These are phyloP conservation scores for Sphenostylis stenocarpa DNA, from an alignment of 306 rosid genomes.

Conservation along the genomic window DNA sequence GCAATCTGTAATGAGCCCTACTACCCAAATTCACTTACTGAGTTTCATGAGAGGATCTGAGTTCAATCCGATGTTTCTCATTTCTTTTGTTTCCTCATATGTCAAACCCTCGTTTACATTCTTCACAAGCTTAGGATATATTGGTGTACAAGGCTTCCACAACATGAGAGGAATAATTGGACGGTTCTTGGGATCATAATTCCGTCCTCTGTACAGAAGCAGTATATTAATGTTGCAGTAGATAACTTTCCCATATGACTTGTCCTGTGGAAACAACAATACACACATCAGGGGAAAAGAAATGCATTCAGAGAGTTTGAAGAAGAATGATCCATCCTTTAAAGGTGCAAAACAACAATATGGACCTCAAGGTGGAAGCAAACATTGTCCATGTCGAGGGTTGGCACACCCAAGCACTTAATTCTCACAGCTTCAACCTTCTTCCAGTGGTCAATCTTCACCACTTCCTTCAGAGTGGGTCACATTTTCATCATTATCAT, in stretches of 20 bases:
- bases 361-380: conserved; percentile 93
- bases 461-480: too few species aligned
- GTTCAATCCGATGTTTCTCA: conserved; percentile 72
- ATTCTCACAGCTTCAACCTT: conserved; percentile 94
- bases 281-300: conserved; percentile 29
- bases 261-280: conserved; percentile 63
- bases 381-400: conserved; percentile 86
- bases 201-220: conserved; percentile 71
- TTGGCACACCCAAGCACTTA: conserved; percentile 94
- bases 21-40: conserved; percentile 52
- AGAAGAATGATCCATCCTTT: not conserved
- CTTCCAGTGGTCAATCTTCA: conserved; percentile 95
- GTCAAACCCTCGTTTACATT: conserved; percentile 70
- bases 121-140: conserved; percentile 89
- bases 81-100: conserved; percentile 64
- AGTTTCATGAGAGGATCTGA: conserved; percentile 73
- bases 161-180: conserved; percentile 82
- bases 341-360: not conserved
- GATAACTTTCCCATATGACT: conserved; percentile 75
- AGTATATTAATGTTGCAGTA: conserved; percentile 68
- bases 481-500: too few species aligned
- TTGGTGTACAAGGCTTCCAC: conserved; percentile 93
- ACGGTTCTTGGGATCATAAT: conserved; percentile 68
- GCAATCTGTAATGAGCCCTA: too few species aligned
- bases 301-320: conserved; percentile 9